phyloP scores from a whole-genome alignment of 108 stramenopile genomes.

The Aurantiochytrium sp. region DNA sequence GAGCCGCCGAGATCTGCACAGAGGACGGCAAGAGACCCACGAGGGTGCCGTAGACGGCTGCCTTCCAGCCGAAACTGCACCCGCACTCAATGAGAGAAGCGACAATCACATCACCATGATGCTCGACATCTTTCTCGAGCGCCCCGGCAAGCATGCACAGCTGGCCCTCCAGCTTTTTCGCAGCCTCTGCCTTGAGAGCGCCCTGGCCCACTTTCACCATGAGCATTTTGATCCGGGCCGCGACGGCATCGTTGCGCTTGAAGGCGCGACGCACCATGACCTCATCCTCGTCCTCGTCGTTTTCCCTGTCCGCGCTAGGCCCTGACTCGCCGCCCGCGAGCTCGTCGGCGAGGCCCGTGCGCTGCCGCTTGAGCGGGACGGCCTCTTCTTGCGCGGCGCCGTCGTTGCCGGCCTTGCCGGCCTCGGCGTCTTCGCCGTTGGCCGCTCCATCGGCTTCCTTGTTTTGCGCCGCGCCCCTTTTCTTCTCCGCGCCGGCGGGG shows the following conservation, averaged over 20 bases:
- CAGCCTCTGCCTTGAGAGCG: background rate
- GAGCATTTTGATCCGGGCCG: background rate
- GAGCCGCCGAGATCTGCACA: background rate
- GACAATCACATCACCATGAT: background rate
- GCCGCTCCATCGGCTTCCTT: too few species aligned
- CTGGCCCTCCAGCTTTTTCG: background rate
- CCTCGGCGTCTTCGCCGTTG: too few species aligned
- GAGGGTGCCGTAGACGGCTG: background rate
- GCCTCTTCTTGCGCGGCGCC: too few species aligned
- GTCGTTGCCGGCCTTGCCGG: too few species aligned
- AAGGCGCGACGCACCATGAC: background rate
- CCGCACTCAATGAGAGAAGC: background rate
- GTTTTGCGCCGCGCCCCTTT: too few species aligned
- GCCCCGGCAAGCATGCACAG: background rate
- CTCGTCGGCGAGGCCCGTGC: too few species aligned
- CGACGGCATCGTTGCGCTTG: background rate
- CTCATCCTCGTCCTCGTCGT: background rate
- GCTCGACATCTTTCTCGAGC: background rate
- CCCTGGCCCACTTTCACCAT: background rate
- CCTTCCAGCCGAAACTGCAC: constrained; percentile 3
- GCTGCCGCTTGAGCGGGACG: too few species aligned
- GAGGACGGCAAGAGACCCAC: background rate
- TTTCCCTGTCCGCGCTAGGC: background rate
- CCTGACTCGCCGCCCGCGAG: background rate
- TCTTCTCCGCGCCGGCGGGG: too few species aligned